A percentile compares a stretch with the other conserved stretches of the same genome.
phyloP scores from a whole-genome alignment of 768 basidiomycete genomes.

The Phylloporus scabripes region DNA sequence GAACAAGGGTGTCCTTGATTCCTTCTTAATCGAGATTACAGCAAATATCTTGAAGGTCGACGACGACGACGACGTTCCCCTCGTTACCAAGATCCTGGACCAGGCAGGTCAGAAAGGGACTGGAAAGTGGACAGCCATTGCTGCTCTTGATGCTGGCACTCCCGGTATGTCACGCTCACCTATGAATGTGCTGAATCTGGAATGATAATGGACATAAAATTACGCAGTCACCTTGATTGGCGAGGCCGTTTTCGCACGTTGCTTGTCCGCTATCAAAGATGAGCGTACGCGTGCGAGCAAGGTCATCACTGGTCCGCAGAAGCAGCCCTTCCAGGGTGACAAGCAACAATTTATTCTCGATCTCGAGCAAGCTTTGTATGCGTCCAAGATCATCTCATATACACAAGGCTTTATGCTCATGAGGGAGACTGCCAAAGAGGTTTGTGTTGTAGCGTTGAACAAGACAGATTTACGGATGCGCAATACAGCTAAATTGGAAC shows the following conservation, averaged over 20 bases:
- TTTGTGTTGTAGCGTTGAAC: conserved; percentile 22
- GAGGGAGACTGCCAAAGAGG: conserved; percentile 96
- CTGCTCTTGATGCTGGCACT: conserved; percentile 88
- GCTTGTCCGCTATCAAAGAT: conserved; percentile 93
- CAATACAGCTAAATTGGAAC: conserved; percentile 66
- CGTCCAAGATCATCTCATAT: conserved; percentile 99
- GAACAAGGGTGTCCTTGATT: conserved; percentile 99
- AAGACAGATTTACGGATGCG: conserved; percentile 3
- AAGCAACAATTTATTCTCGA: conserved; percentile 99
- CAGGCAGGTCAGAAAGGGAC: conserved; percentile 98
- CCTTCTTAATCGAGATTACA: conserved; percentile 98
- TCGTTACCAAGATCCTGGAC: conserved; percentile 93
- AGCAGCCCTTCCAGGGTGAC: conserved; percentile 93
- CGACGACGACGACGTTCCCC: conserved; percentile 88
- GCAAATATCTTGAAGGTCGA: conserved; percentile 95
- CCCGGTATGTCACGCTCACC: conserved; percentile 49
- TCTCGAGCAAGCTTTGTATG: conserved; percentile 97
- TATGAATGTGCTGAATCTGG: conserved; percentile 4
- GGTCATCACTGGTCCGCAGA: conserved; percentile 83
- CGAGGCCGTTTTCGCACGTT: conserved; percentile 98
- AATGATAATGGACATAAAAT: conserved; percentile 9
- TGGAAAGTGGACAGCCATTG: conserved; percentile 99
- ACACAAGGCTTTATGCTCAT: conserved; percentile 99
- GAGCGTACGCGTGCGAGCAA: conserved; percentile 94
- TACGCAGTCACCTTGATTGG: conserved; percentile 90